A percentile compares a stretch with the other conserved stretches of the same genome.
These are phyloP conservation scores for Daldinia sp. DNA, from an alignment of 2,329 filamentous ascomycete species.

Conservation along the genomic window DNA sequence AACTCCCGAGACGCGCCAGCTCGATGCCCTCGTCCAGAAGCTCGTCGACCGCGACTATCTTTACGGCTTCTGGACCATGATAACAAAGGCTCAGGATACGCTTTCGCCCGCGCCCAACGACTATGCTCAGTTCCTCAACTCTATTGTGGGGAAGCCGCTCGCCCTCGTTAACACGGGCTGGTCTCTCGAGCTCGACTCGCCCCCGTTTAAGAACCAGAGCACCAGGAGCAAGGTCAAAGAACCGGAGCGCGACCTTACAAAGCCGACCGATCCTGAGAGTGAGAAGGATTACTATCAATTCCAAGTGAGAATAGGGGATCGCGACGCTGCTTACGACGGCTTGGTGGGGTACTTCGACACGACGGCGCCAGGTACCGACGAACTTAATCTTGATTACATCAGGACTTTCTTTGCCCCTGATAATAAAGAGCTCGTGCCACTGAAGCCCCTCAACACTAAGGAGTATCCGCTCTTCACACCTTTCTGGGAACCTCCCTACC, in stretches of 20 bases:
- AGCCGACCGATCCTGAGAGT: not conserved
- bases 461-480: conserved; percentile 47
- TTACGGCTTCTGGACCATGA: conserved; percentile 53
- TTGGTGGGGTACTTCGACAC: conserved; percentile 56
- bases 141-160: conserved; percentile 57
- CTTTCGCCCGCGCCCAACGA: conserved; percentile 50
- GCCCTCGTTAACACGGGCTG: conserved; percentile 57
- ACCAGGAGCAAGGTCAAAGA: conserved; percentile 13
- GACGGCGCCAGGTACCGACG: conserved; percentile 12
- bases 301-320: conserved; percentile 55
- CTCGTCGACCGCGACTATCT: conserved; percentile 49
- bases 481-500: conserved; percentile 44
- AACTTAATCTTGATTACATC: conserved; percentile 45
- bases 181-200: conserved; percentile 53
- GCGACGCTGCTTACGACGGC: conserved; percentile 52
- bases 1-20: conserved; percentile 42
- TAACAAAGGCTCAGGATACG: conserved; percentile 49
- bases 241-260: not conserved
- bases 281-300: conserved; percentile 50
- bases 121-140: conserved; percentile 54
- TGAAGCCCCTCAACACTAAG: conserved; percentile 34
- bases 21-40: conserved; percentile 49
- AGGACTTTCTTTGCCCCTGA: conserved; percentile 47
- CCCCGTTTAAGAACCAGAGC: conserved; percentile 41
- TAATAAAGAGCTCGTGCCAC: conserved; percentile 18